Evolutionary conservation across 306 rosid genomes (phyloP).

Genomic region (Morella rubra): DNA sequence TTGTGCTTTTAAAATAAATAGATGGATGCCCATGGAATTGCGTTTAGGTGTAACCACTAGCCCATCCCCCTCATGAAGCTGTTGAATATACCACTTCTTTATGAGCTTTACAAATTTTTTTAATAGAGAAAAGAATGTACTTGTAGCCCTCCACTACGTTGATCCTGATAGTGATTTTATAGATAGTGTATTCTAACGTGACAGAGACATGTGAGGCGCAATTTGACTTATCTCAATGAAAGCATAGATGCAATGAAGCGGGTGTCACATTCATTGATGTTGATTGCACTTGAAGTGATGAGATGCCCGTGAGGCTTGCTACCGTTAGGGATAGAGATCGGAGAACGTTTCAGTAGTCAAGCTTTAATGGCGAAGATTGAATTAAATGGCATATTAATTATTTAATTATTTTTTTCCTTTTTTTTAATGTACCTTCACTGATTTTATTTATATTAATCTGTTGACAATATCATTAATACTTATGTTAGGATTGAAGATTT

Average conservation of each 20-base stretch:
- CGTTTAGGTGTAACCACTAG: background rate
- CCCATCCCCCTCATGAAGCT: slow-evolving; percentile 14
- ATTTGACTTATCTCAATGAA: slow-evolving; percentile 33
- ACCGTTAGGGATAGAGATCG: slow-evolving; percentile 22
- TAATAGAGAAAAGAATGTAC: background rate
- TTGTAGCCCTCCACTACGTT: slow-evolving; percentile 21
- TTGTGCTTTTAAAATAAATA: background rate
- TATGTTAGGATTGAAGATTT: too few relatives aligned
- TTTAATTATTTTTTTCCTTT: too few relatives aligned
- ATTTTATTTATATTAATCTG: too few relatives aligned
- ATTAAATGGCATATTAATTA: too few relatives aligned
- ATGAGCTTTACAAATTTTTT: background rate
- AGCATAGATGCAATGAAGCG: slow-evolving; percentile 35
- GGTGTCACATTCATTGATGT: slow-evolving; percentile 28
- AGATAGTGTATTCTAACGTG: slow-evolving; percentile 30
- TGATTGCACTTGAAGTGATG: background rate
- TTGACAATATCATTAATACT: too few relatives aligned
- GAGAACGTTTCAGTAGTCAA: background rate
- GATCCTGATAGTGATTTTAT: slow-evolving; percentile 23
- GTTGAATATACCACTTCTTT: background rate
- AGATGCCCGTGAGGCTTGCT: slow-evolving; percentile 38
- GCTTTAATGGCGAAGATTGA: too few relatives aligned
- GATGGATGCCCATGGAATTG: slow-evolving; percentile 4
- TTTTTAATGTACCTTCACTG: too few relatives aligned
- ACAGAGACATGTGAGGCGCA: slow-evolving; percentile 45